These are phyloP conservation scores for Centaurea solstitialis DNA, from an alignment of 129 eudicot species.

Conservation along the genomic window DNA sequence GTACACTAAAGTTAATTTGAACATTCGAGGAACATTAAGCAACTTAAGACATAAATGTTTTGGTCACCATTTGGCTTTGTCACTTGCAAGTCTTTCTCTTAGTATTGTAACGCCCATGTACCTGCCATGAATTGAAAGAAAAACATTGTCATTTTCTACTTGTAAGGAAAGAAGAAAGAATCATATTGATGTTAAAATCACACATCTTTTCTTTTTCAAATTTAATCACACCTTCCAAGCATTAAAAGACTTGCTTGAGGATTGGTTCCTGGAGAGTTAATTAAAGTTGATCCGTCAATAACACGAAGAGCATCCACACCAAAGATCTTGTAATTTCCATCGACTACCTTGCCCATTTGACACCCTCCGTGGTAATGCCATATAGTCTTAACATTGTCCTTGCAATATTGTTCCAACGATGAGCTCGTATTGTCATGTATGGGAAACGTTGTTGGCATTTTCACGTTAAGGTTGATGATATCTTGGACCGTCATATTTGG, in stretches of 20 bases:
- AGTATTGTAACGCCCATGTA: too few relatives aligned
- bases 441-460: neutral
- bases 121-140: neutral
- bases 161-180: neutral
- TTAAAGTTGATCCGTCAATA: neutral
- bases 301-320: neutral
- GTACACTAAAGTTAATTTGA: too few relatives aligned
- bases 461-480: too few relatives aligned
- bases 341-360: neutral
- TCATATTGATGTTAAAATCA: neutral
- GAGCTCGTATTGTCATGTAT: neutral
- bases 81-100: too few relatives aligned
- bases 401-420: neutral
- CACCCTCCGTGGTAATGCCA: neutral
- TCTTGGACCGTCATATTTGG: too few relatives aligned
- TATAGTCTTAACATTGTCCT: neutral
- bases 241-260: neutral
- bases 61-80: too few relatives aligned
- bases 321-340: neutral
- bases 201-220: neutral
- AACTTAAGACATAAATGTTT: too few relatives aligned
- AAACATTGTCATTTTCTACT: neutral
- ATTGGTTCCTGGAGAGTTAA: neutral
- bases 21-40: too few relatives aligned
- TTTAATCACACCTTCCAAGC: neutral